Conservation (phyloP, 306 rosid genomes). For the Canavalia ensiformis region DNA sequence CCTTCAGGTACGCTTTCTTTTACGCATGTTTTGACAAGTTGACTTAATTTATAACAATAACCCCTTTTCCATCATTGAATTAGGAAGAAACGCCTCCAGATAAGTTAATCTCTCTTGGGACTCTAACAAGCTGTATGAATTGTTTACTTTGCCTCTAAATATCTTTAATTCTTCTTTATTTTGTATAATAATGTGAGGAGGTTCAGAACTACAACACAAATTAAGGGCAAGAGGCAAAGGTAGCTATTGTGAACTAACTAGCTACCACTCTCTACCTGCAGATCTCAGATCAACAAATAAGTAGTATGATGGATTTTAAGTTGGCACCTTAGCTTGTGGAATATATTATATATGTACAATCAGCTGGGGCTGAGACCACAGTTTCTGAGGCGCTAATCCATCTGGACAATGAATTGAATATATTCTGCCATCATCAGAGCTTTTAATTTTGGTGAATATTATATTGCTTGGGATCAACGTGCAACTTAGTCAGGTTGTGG, state of each 20-base stretch:
- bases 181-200: neutral
- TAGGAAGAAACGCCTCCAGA: no score
- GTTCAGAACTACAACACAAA: neutral
- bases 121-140: neutral
- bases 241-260: neutral
- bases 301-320: neutral
- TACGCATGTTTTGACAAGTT: neutral
- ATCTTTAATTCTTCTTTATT: neutral
- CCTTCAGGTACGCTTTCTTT: neutral
- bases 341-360: neutral
- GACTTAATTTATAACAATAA: neutral
- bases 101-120: neutral
- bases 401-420: neutral
- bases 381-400: neutral
- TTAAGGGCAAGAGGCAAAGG: neutral
- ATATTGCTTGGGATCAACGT: neutral
- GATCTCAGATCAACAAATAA: neutral
- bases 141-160: neutral
- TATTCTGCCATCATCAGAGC: neutral
- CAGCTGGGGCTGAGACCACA: neutral
- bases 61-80: no score
- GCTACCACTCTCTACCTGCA: neutral
- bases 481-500: neutral
- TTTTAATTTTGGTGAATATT: conserved; percentile 6
- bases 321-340: neutral